Base-by-base conservation (phyloP, 805 yeast species). In the Zygosaccharomyces bisporus region DNA sequence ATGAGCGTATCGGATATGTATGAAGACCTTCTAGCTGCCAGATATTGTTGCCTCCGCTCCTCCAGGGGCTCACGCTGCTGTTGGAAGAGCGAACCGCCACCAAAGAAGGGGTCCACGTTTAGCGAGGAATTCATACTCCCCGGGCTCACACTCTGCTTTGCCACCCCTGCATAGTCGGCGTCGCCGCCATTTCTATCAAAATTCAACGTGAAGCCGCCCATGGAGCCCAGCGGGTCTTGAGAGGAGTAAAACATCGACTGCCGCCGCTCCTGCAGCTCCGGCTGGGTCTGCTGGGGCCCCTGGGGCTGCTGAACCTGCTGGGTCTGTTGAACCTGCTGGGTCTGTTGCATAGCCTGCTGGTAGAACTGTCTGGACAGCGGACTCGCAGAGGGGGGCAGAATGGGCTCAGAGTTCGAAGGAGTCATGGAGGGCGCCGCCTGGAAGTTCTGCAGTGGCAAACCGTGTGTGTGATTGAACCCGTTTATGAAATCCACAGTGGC, bases 21-120 rank as follows among this genome's bases (percentile, higher is more conserved):
- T 43, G 83, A 76, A 10, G 90, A 88, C 63, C 93, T 74, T 63
- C 93, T 73, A 8, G 84, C 77, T 18, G 77, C 74, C 34, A 81
- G 34, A 27, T 38, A 50, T n/a, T 42, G 43, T 30, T 51, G 46
- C 29, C 30, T 37, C 20, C 40, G 24, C 14, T 25, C 40, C n/a
- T 45, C 46, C 31, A 29, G 27, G n/a, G 50, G 44, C 6, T 46
- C 30, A 21, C 43, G 44, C 29, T 41, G 35, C 32, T 44, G 50
- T 24, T 47, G 43, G n/a, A 24, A 37, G 17, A 25, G 13, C 1
- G 40, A 32, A n/a, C 18, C 12, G 10, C 18, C 12, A 10, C 25
- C 40, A 9, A 24, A 37, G 32, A 37, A 37, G 9, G 40, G 40
- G 16, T 37, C 40, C 3, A 32, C 40, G 12, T 37, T 24, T 13